A percentile compares a stretch with the other conserved stretches of the same genome.
These are phyloP conservation scores for Lactarius sanguifluus DNA, from an alignment of 768 basidiomycete species.

Conservation along the genomic window DNA sequence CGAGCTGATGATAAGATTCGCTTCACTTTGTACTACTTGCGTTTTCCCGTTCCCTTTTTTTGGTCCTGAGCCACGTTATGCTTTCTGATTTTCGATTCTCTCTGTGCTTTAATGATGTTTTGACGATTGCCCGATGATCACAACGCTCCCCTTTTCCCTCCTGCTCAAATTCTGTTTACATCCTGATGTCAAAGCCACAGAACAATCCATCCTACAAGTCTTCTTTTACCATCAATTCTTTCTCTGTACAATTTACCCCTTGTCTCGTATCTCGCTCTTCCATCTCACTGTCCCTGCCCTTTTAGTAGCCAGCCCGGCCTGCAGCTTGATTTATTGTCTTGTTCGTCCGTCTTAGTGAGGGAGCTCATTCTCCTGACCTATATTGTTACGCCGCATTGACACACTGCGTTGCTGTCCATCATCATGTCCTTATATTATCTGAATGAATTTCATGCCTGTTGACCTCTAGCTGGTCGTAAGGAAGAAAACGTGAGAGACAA, in stretches of 20 bases:
- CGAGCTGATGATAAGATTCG: slow-evolving; percentile 10
- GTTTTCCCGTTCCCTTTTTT: slow-evolving; percentile 6
- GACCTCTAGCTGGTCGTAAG: neutral
- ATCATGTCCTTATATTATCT: slow-evolving; percentile 39
- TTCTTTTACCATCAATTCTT: slow-evolving; percentile 18
- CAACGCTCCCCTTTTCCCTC: neutral
- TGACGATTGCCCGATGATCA: slow-evolving; percentile 27
- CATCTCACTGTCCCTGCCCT: slow-evolving; percentile 32
- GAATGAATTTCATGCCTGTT: slow-evolving; percentile 25
- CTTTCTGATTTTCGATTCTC: slow-evolving; percentile 14
- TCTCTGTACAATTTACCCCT: slow-evolving; percentile 24
- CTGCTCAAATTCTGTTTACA: slow-evolving; percentile 11
- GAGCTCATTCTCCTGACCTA: slow-evolving; percentile 32
- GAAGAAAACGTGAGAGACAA: neutral
- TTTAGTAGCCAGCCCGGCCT: slow-evolving; percentile 36
- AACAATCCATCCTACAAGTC: slow-evolving; percentile 22
- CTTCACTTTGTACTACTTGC: slow-evolving; percentile 17
- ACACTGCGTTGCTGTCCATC: slow-evolving; percentile 28
- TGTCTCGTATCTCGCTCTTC: slow-evolving; percentile 29
- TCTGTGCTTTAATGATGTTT: slow-evolving; percentile 19
- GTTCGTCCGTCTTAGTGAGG: slow-evolving; percentile 26
- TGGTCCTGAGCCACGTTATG: slow-evolving; percentile 22
- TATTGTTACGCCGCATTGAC: slow-evolving; percentile 27
- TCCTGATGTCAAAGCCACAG: slow-evolving; percentile 17
- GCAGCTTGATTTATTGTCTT: slow-evolving; percentile 40